Conservation (phyloP, 371 early-diverging fungal species). For the Zopfochytrium polystomum region DNA sequence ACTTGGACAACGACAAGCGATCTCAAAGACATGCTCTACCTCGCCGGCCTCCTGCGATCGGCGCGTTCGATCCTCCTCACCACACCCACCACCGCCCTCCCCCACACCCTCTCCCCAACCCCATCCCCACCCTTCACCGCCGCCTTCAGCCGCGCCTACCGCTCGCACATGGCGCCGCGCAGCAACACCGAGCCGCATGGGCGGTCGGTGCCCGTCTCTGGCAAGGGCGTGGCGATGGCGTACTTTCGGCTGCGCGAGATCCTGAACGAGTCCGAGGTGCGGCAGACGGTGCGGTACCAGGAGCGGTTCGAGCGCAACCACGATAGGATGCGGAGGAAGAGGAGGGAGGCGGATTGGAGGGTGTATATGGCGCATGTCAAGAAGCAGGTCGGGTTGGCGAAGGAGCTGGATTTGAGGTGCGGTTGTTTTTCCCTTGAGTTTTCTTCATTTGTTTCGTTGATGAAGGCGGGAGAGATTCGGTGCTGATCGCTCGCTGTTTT, state of each 20-base stretch:
- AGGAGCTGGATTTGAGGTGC: conserved; percentile 40
- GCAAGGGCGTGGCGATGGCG: conserved; percentile 6
- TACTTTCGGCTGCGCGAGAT: conserved; percentile 39
- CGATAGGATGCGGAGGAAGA: conserved; percentile 39
- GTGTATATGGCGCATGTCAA: conserved; percentile 38
- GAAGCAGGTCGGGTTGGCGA: conserved; percentile 37
- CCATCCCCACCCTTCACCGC: no score
- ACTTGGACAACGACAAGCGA: no score
- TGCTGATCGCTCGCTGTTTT: neutral
- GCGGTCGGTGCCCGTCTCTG: conserved; percentile 15
- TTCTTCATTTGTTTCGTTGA: neutral
- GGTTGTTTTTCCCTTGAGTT: neutral
- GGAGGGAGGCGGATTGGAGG: conserved; percentile 42
- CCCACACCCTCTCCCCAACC: no score
- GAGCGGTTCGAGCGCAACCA: conserved; percentile 42
- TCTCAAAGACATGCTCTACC: no score
- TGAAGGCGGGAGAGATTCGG: neutral
- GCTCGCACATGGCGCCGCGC: conserved; percentile 7
- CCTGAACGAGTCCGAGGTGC: conserved; percentile 36
- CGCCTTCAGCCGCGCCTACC: conserved; percentile 22
- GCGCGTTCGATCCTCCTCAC: no score
- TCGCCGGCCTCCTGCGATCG: no score
- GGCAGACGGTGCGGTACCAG: conserved; percentile 38
- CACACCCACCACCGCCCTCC: no score
- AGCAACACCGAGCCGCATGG: conserved; percentile 5